phyloP scores from a whole-genome alignment of 2,329 filamentous ascomycete species.

The Beauveria pseudobassiana region DNA sequence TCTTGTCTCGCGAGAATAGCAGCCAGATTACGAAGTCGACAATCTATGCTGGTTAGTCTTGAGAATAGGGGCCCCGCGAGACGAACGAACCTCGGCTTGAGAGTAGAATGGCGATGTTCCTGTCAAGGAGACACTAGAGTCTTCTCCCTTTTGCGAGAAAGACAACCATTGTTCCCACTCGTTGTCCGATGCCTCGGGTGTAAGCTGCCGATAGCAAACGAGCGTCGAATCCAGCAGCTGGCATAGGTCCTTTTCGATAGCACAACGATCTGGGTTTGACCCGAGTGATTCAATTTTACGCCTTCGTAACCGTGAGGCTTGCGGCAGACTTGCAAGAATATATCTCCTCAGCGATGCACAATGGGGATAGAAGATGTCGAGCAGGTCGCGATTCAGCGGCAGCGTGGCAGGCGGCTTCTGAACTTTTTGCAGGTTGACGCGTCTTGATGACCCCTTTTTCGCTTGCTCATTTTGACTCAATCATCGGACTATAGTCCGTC shows the following conservation, averaged over 20 bases:
- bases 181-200: background rate
- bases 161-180: constrained; percentile 49
- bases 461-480: background rate
- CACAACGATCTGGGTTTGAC: constrained; percentile 17
- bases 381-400: constrained; percentile 48
- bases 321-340: constrained; percentile 57
- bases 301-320: constrained; percentile 54
- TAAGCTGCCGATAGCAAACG: constrained; percentile 44
- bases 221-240: constrained; percentile 62
- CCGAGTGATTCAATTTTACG: constrained; percentile 47
- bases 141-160: constrained; percentile 57
- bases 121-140: constrained; percentile 47
- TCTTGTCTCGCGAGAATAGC: constrained; percentile 56
- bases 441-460: constrained; percentile 13
- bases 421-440: constrained; percentile 17
- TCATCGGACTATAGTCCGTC: background rate
- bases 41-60: constrained; percentile 44
- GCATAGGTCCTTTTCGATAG: constrained; percentile 38
- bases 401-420: background rate
- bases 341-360: constrained; percentile 64
- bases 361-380: constrained; percentile 59
- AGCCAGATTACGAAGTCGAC: constrained; percentile 72
- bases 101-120: constrained; percentile 41
- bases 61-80: background rate
- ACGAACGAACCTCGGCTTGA: constrained; percentile 54